Evolutionary conservation across 345 rosid species (phyloP).

Genomic region (Citrus maxima): DNA sequence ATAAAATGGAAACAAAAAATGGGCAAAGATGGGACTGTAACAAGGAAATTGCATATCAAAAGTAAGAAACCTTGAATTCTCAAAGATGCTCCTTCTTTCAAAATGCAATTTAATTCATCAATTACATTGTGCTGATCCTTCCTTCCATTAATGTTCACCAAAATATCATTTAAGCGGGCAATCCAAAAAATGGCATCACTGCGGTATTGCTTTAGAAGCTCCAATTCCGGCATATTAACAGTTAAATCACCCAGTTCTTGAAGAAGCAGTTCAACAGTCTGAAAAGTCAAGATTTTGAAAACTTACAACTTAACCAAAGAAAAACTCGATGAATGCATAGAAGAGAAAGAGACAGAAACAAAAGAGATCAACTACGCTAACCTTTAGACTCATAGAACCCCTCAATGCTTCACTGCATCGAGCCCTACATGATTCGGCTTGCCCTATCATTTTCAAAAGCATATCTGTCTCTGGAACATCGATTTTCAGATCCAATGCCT

Average conservation of each 20-base stretch:
- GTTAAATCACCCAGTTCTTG: conserved; percentile 45
- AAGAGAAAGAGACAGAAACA: conserved; percentile 4
- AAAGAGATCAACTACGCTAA: conserved; percentile 14
- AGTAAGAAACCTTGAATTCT: conserved; percentile 60
- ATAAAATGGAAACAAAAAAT: conserved; percentile 5
- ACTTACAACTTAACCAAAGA: not conserved
- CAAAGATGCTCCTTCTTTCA: conserved; percentile 63
- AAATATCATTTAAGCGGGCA: conserved; percentile 42
- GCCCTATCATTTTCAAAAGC: conserved; percentile 46
- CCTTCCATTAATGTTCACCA: conserved; percentile 47
- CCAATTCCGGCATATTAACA: conserved; percentile 65
- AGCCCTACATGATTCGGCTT: conserved; percentile 59
- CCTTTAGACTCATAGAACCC: conserved; percentile 57
- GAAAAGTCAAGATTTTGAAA: conserved; percentile 17
- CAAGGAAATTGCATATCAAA: conserved; percentile 6
- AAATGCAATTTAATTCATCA: conserved; percentile 55
- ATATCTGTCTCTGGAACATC: conserved; percentile 56
- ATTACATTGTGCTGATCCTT: conserved; percentile 59
- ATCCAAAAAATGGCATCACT: conserved; percentile 56
- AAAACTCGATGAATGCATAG: not conserved
- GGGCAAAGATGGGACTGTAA: not conserved
- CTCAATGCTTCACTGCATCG: conserved; percentile 49
- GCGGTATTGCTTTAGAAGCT: conserved; percentile 65
- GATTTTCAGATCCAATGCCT: conserved; percentile 76
- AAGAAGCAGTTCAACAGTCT: conserved; percentile 63